phyloP scores from a whole-genome alignment of 495 filamentous ascomycete species.

The Letharia columbiana region DNA sequence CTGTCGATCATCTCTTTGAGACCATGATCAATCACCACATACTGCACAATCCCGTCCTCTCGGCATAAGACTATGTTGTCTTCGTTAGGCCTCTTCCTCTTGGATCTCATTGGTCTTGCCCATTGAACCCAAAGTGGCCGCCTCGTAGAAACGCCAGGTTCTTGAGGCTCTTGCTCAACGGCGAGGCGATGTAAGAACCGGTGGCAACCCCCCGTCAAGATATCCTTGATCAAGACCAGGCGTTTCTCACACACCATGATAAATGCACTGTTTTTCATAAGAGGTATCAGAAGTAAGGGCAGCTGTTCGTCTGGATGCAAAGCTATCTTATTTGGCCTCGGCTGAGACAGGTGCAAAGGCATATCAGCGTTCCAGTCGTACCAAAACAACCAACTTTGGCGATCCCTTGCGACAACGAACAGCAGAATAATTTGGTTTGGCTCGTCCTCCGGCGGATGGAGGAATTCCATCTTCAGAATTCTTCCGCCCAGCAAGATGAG shows the following conservation, averaged over 20 bases:
- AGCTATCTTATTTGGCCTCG: conserved; percentile 40
- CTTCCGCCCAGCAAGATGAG: conserved; percentile 57
- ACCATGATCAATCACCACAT: conserved; percentile 17
- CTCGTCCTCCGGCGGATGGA: conserved; percentile 55
- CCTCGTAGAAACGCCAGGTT: conserved; percentile 25
- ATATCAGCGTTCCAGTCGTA: conserved; percentile 64
- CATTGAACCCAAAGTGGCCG: conserved; percentile 49
- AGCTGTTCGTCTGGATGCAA: conserved; percentile 53
- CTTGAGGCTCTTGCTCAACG: conserved; percentile 26
- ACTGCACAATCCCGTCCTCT: conserved; percentile 62
- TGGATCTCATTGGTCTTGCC: conserved; percentile 60
- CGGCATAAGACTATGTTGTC: conserved; percentile 73
- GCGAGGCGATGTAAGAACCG: conserved; percentile 28
- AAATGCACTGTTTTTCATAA: conserved; percentile 57
- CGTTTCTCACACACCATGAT: conserved; percentile 50
- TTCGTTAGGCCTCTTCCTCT: neutral
- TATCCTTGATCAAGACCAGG: conserved; percentile 53
- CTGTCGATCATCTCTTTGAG: conserved; percentile 33
- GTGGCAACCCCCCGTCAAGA: conserved; percentile 41
- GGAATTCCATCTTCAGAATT: conserved; percentile 80
- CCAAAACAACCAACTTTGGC: conserved; percentile 53
- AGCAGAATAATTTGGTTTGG: conserved; percentile 65
- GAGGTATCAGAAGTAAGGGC: conserved; percentile 59
- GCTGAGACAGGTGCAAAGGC: conserved; percentile 30
- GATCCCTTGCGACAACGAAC: conserved; percentile 54